Percentiles rank a stretch among this genome's conserved stretches.
Evolutionary conservation across 1,139 yeast genomes (phyloP).

Genomic region (Fermentozyma sake): DNA sequence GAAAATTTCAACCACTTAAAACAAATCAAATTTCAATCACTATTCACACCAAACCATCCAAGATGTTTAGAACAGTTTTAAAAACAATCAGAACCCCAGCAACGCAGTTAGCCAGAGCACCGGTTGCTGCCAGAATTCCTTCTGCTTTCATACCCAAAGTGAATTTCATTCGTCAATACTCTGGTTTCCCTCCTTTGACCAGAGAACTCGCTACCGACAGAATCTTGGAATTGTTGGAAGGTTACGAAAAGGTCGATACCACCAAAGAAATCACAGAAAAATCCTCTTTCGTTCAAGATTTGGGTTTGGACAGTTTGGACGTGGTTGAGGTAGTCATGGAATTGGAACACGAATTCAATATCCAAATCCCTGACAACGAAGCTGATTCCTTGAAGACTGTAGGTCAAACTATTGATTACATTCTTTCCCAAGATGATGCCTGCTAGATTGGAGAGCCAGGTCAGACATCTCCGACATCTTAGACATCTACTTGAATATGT

Average conservation of each 20-base stretch:
- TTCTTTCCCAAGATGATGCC: conserved; percentile 69
- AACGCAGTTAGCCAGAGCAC: conserved; percentile 23
- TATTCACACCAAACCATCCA: too few species aligned
- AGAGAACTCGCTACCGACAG: conserved; percentile 72
- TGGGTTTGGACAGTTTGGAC: conserved; percentile 84
- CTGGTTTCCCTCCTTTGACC: conserved; percentile 62
- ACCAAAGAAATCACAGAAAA: conserved; percentile 49
- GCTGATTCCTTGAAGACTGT: conserved; percentile 82
- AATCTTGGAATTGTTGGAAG: conserved; percentile 72
- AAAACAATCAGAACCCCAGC: conserved; percentile 16
- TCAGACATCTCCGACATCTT: too few species aligned
- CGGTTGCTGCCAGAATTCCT: conserved; percentile 14
- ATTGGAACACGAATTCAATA: conserved; percentile 75
- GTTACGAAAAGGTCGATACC: conserved; percentile 64
- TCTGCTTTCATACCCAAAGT: conserved; percentile 12
- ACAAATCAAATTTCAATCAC: too few species aligned
- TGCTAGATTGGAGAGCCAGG: conserved; percentile 21
- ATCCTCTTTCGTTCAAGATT: conserved; percentile 66
- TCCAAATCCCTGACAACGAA: conserved; percentile 81
- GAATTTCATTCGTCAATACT: conserved; percentile 42
- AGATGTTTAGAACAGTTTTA: conserved; percentile 31
- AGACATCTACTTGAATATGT: too few species aligned
- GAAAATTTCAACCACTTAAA: too few species aligned
- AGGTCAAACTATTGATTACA: conserved; percentile 75
- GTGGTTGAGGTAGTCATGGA: conserved; percentile 89